These are phyloP conservation scores for Oryza longistaminata DNA, from an alignment of 176 grass and related monocot species.

Conservation along the genomic window DNA sequence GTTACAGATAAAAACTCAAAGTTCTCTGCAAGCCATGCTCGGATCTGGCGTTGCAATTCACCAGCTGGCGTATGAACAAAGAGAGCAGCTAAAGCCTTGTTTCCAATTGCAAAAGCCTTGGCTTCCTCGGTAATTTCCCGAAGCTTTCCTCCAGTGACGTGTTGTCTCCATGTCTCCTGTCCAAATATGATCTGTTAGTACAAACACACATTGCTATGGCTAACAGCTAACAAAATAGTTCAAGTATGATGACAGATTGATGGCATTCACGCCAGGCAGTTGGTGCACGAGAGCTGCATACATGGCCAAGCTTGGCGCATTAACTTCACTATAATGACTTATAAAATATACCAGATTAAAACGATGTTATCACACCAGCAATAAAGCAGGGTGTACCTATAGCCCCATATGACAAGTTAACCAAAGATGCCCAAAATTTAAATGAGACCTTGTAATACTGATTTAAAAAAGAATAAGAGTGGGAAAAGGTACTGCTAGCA, in stretches of 20 bases:
- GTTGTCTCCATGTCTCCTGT: slow-evolving; percentile 97
- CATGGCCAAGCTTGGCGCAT: slow-evolving; percentile 22
- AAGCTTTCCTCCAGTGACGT: slow-evolving; percentile 94
- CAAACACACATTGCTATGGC: background rate
- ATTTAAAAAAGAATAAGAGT: background rate
- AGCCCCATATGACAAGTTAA: background rate
- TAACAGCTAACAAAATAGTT: background rate
- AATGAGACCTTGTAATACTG: slow-evolving; percentile 1
- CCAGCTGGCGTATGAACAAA: slow-evolving; percentile 99
- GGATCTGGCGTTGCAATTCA: slow-evolving; percentile 96
- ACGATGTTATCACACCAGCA: slow-evolving; percentile 8
- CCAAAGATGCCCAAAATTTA: background rate
- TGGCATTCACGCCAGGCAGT: background rate
- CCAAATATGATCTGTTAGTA: slow-evolving; percentile 34
- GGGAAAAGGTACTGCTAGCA: background rate
- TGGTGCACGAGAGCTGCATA: slow-evolving; percentile 22
- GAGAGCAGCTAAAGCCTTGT: slow-evolving; percentile 87
- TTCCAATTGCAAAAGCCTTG: slow-evolving; percentile 87
- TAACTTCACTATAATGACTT: slow-evolving; percentile 19
- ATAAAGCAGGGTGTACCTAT: slow-evolving; percentile 23
- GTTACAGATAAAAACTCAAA: slow-evolving; percentile 97
- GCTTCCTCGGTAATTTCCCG: slow-evolving; percentile 96
- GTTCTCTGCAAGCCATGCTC: slow-evolving; percentile 94
- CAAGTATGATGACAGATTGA: slow-evolving; percentile 13
- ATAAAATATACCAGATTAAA: slow-evolving; percentile 6